Evolutionary conservation across 108 stramenopile species (phyloP), one percentile per base, ranked within the genome.

Genomic region (Fragilaria radians): DNA sequence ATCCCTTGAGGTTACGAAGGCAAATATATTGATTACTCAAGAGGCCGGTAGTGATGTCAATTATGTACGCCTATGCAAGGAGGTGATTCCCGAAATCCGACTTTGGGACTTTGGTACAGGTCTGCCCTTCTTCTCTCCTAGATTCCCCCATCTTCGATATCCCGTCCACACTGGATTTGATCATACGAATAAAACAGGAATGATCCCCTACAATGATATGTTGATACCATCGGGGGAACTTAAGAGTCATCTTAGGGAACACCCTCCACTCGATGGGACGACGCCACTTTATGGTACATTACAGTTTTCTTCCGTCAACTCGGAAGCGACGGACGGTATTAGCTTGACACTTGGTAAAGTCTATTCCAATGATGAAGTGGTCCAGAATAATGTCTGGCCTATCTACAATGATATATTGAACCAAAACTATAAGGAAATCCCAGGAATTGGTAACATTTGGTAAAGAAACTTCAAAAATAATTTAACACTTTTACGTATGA

Each of bases 101-200:
- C 73, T 81, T 63, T 92, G 88, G 62, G 83, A 90, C 72, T 82
- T 80, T 66, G 75, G 59, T 21, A 79, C 77, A 33, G 92, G 87
- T 42, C 73, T 81, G 66, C 86, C 86, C 46, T 94, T 90, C 72
- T 72, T 88, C 59, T 76, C 82, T 47, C 86, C 88, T 33, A 80
- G 83, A n/a, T 94, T 85, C 59, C 92, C 92, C 46, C 79, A 88
- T 60, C 76, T 94, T 52, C 67, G 88, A 26, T 76, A 86, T 52
- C 85, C 86, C 1, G 65, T 94, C 42, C 88, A 94, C 67, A 90
- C 92, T 48, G 92, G 92, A 57, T 94, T 82, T 68, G 85, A 86
- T 62, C 77, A 84, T 63, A 72, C 67, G n/a, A 85, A 87, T 57
- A 86, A 86, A 59, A 73, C 71, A 65, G 85, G 87, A n/a, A 80